A percentile compares a stretch with the other conserved stretches of the same genome.
These are phyloP conservation scores for Kodamaea ohmeri DNA, from an alignment of 1,139 yeast species.

Conservation along the genomic window DNA sequence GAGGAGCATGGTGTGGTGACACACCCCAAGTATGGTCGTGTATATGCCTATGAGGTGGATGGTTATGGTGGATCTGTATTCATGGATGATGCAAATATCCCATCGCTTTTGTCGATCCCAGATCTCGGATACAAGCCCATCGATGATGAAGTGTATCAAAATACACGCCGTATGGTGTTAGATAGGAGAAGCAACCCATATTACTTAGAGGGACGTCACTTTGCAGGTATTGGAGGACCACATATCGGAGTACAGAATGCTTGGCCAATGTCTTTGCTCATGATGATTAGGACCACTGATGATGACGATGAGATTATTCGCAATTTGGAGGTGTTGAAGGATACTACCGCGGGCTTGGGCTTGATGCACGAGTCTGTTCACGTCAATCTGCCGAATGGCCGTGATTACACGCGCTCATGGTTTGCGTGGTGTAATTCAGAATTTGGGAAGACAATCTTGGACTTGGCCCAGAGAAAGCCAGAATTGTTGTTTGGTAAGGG, in stretches of 20 bases:
- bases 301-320: slow-evolving; percentile 64
- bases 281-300: slow-evolving; percentile 70
- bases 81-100: slow-evolving; percentile 92
- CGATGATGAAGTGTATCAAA: slow-evolving; percentile 62
- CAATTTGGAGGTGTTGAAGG: slow-evolving; percentile 51
- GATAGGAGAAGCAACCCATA: slow-evolving; percentile 76
- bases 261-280: slow-evolving; percentile 86
- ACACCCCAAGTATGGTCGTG: slow-evolving; percentile 70
- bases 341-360: slow-evolving; percentile 70
- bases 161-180: slow-evolving; percentile 75
- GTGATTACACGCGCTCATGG: slow-evolving; percentile 70
- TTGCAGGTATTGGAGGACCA: slow-evolving; percentile 87
- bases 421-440: slow-evolving; percentile 95
- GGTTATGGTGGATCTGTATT: slow-evolving; percentile 73
- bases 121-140: slow-evolving; percentile 64
- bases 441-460: slow-evolving; percentile 78
- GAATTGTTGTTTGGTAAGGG: slow-evolving; percentile 59
- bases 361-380: slow-evolving; percentile 81
- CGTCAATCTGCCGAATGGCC: slow-evolving; percentile 53
- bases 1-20: slow-evolving; percentile 59
- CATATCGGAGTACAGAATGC: slow-evolving; percentile 79
- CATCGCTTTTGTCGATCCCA: slow-evolving; percentile 78
- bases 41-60: slow-evolving; percentile 85
- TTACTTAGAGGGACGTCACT: slow-evolving; percentile 56
- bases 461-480: slow-evolving; percentile 73